These are phyloP conservation scores for Pythium guiyangense DNA, from an alignment of 352 stramenopile species.

Conservation along the genomic window DNA sequence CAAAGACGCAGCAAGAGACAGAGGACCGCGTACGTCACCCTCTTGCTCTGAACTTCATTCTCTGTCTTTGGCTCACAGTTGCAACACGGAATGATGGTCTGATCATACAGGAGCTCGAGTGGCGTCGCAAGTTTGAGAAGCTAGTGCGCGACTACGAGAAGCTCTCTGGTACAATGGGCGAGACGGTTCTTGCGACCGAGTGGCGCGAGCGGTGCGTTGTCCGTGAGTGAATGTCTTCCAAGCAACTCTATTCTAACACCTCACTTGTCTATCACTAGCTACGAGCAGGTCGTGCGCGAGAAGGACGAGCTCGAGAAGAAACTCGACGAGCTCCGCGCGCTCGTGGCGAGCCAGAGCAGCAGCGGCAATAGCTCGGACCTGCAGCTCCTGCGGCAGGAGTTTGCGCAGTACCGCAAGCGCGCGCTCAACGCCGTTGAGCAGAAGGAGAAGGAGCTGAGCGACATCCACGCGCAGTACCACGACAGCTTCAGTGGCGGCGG, in stretches of 20 bases:
- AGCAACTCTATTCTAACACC: not conserved
- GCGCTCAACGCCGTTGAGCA: slow-evolving; percentile 77
- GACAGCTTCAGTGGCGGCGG: slow-evolving; percentile 28
- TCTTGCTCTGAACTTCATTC: not conserved
- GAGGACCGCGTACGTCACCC: slow-evolving; percentile 54
- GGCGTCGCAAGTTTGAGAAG: slow-evolving; percentile 84
- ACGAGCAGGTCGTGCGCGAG: slow-evolving; percentile 71
- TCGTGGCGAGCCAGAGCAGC: slow-evolving; percentile 20
- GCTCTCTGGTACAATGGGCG: slow-evolving; percentile 80
- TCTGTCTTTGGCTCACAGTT: not conserved
- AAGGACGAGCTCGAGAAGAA: slow-evolving; percentile 76
- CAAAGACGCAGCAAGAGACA: slow-evolving; percentile 64
- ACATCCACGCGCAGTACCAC: slow-evolving; percentile 60
- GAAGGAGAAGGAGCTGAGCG: slow-evolving; percentile 75
- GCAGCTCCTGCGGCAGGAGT: slow-evolving; percentile 68
- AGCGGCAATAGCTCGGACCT: slow-evolving; percentile 41
- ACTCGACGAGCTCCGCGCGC: slow-evolving; percentile 54
- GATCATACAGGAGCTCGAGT: slow-evolving; percentile 52
- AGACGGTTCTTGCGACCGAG: slow-evolving; percentile 79
- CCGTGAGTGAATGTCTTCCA: not conserved
- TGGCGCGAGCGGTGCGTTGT: slow-evolving; percentile 64
- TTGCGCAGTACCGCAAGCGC: slow-evolving; percentile 72
- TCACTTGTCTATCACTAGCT: slow-evolving; percentile 19
- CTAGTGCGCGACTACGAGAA: slow-evolving; percentile 85
- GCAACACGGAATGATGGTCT: not conserved